These are phyloP conservation scores for Claviceps cyperi DNA, from an alignment of 2,329 filamentous ascomycete genomes.

Conservation along the genomic window DNA sequence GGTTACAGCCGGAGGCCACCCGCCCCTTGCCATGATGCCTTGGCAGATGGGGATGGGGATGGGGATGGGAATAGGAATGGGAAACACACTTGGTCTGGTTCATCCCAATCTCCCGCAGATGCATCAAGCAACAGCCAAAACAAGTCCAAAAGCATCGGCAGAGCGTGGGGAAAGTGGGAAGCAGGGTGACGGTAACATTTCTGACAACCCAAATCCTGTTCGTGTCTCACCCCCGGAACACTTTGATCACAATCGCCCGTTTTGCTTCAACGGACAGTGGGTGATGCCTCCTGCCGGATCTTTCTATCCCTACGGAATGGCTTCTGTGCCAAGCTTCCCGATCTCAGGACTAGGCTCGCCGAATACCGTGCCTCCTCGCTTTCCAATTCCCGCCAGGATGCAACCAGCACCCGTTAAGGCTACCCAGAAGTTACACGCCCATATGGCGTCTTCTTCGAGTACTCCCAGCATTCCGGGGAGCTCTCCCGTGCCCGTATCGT, in stretches of 20 bases:
- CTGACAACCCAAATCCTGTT: constrained; percentile 18
- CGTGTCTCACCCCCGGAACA: constrained; percentile 27
- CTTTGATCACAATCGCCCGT: constrained; percentile 31
- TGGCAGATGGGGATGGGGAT: constrained; percentile 26
- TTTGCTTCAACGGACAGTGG: constrained; percentile 30
- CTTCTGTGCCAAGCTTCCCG: constrained; percentile 15
- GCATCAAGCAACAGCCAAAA: constrained; percentile 7
- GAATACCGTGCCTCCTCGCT: constrained; percentile 1
- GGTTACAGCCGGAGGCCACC: constrained; percentile 16
- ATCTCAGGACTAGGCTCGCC: constrained; percentile 13
- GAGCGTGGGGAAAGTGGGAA: constrained; percentile 12
- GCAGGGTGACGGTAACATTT: constrained; percentile 17
- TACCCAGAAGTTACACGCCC: constrained; percentile 8
- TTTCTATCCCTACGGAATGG: constrained; percentile 15
- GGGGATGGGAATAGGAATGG: constrained; percentile 10
- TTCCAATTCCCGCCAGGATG: constrained; percentile 7
- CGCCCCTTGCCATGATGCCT: constrained; percentile 24
- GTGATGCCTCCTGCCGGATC: constrained; percentile 19
- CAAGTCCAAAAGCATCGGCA: constrained; percentile 11
- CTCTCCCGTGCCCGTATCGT: constrained; percentile 34
- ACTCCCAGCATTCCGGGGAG: constrained; percentile 5
- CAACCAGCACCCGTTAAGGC: constrained; percentile 12
- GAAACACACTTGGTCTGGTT: constrained; percentile 14
- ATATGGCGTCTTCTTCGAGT: constrained; percentile 8
- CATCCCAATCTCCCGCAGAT: constrained; percentile 13